Base-by-base conservation (phyloP, 805 yeast genomes). In the Candida koratica region DNA sequence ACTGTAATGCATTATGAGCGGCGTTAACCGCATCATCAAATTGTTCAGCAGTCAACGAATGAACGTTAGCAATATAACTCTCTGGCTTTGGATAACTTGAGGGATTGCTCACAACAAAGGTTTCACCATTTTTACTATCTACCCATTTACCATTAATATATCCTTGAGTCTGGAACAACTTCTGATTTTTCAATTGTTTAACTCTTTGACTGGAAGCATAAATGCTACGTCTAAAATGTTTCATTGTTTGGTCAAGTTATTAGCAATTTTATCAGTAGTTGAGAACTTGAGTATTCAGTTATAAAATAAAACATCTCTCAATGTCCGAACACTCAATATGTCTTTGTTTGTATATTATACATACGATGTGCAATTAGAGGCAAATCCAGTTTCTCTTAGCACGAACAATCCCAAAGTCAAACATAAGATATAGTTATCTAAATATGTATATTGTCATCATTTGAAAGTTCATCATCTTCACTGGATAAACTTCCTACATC, bases 61-160 rank as follows among this genome's bases (percentile, higher is more conserved):
- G 74, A 2, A 83, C 82, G 3, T 65, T 60, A 5, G 78, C 72
- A 15, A 66, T 41, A 17, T 79, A 47, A 13, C 69, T 69, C 15
- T 64, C 69, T 7, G 43, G 40, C 9, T 46, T 38, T 4, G 60
- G 60, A 32, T 38, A 41, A 17, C 73, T 69, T 0, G 94, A 94
- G 4, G 97, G 97, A 55, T 90, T 86, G 10, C 60, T 56, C 12
- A 89, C 94, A 3, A 68, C 61, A 55, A 87, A 88, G 3, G 69
- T 57, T 12, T 65, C 62, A 6, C 64, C 55, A 10, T 67, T 56
- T 10, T 56, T 41, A 5, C 73, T 58, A 17, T 60, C 48, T 22
- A 76, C 55, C 95, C 95, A 88, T 48, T 78, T 63, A 26, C 96
- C 96, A 49, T 84, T 77, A 56, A 85, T 65, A 46, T 63, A 75